Conservation (phyloP, 1,139 yeast species). For the Nakaseomyces delphensis region DNA sequence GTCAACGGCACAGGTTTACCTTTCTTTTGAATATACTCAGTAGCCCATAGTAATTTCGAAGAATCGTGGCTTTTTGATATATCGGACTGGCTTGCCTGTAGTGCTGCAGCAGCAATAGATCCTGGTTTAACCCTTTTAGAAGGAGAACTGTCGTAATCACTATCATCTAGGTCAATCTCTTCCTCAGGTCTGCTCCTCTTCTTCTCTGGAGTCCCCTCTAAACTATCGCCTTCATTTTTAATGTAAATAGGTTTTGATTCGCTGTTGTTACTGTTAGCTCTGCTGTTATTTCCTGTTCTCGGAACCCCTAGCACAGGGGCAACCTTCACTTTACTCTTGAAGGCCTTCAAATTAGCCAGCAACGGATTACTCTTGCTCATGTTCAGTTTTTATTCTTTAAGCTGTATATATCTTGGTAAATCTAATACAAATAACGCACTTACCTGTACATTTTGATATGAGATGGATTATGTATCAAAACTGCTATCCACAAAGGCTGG, state of each 20-base stretch:
- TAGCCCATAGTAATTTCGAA: slow-evolving; percentile 77
- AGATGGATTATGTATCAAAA: no score
- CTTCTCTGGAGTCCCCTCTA: slow-evolving; percentile 1
- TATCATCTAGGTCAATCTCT: slow-evolving; percentile 23
- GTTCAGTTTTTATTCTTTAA: no score
- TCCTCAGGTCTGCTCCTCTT: slow-evolving; percentile 14
- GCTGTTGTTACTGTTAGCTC: slow-evolving; percentile 4
- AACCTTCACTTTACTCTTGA: slow-evolving; percentile 48
- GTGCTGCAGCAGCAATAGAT: slow-evolving; percentile 28
- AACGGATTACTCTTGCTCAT: slow-evolving; percentile 32
- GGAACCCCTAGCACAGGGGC: slow-evolving; percentile 37
- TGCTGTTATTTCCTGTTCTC: not conserved
- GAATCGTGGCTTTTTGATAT: slow-evolving; percentile 50
- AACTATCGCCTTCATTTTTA: slow-evolving; percentile 9
- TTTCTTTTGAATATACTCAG: slow-evolving; percentile 65
- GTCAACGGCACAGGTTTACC: slow-evolving; percentile 61
- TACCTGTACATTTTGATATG: no score
- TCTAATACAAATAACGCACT: no score
- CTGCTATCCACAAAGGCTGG: no score
- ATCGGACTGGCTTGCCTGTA: slow-evolving; percentile 34
- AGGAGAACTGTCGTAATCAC: slow-evolving; percentile 22
- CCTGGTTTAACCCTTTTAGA: slow-evolving; percentile 32
- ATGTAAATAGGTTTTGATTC: slow-evolving; percentile 9
- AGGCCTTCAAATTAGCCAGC: slow-evolving; percentile 48
- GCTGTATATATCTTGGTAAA: not conserved